phyloP scores from a whole-genome alignment of 305 asterid species.

The Fraxinus ornus region DNA sequence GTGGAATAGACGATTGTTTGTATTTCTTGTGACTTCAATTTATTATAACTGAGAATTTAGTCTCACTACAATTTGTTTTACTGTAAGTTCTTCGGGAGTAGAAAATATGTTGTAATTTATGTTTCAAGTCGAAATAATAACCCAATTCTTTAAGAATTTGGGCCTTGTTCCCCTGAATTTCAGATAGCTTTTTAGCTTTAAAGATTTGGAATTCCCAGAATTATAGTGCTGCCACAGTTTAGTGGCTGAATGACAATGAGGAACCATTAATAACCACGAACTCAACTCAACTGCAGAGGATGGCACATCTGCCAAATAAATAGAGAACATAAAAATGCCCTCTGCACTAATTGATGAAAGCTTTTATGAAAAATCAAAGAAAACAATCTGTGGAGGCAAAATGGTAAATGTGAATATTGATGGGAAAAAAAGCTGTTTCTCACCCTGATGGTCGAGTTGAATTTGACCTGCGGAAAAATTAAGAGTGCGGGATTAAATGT shows the following conservation, averaged over 20 bases:
- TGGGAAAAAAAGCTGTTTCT: constrained; percentile 95
- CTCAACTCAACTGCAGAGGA: constrained; percentile 81
- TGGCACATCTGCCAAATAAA: constrained; percentile 35
- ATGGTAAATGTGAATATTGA: constrained; percentile 92
- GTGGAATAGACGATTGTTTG: not conserved
- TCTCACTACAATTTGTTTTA: constrained; percentile 4
- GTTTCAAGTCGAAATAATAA: not conserved
- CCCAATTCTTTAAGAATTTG: constrained; percentile 15
- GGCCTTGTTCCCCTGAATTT: constrained; percentile 19
- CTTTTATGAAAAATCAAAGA: constrained; percentile 65
- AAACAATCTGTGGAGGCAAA: constrained; percentile 55
- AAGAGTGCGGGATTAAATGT: constrained; percentile 85
- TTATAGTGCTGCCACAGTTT: constrained; percentile 92
- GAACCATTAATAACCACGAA: constrained; percentile 87
- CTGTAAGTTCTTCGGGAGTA: not conserved
- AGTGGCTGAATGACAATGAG: constrained; percentile 63
- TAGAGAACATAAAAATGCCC: constrained; percentile 82
- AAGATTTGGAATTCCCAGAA: constrained; percentile 97
- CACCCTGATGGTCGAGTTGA: constrained; percentile 98
- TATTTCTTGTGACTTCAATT: not conserved
- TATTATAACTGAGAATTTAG: not conserved
- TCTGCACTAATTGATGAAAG: constrained; percentile 68
- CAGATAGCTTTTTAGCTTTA: constrained; percentile 88
- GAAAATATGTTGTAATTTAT: constrained; percentile 12
- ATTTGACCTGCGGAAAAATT: constrained; percentile 95